Evolutionary conservation across 805 yeast genomes (phyloP), one percentile per base, ranked within the genome.

Genomic region (Sungouiozyma intestinalis): DNA sequence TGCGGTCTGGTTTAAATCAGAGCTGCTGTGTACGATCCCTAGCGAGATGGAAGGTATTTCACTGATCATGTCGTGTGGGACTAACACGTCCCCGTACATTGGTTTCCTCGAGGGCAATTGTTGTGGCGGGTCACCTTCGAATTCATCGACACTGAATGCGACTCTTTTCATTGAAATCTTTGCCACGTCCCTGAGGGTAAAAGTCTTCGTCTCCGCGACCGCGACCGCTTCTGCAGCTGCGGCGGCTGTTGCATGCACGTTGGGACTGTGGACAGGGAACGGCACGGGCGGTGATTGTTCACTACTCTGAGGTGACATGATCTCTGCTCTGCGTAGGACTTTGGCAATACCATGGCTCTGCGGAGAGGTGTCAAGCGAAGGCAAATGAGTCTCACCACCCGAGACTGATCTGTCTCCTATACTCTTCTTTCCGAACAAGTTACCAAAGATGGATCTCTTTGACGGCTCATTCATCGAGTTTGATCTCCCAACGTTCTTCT

Each of bases 61-160:
- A 13, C 66, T 58, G 20, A 65, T 43, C 44, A 81, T 51, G 53
- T 83, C 92, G 38, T 80, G 85, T 0, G 88, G 85, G 11, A 74
- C 68, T 4, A 73, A 69, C 21, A 81, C 88, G 54, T 85, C 81
- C 4, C 97, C 96, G 52, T 73, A 72, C 47, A 81, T 69, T 5
- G 96, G 96, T 44, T 71, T 73, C 55, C 94, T 66, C 2, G 94
- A 81, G 2, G 97, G 96, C 46, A 87, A 83, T 58, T 87, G 95
- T 55, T 87, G 97, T 1, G 95, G 94, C 2, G 97, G 96, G 59
- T 87, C 95, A 47, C 69, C 70, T 0, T 69, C 71, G 46, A 86
- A 73, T 41, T 81, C 77, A 40, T 82, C 84, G 5, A 85, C 71
- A 1, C 88, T 85, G 61, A 87, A 87, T 1, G 79, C 72, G 3